Base-by-base conservation (phyloP, 1,284 basidiomycete genomes). In the Moesziomyces antarcticus region DNA sequence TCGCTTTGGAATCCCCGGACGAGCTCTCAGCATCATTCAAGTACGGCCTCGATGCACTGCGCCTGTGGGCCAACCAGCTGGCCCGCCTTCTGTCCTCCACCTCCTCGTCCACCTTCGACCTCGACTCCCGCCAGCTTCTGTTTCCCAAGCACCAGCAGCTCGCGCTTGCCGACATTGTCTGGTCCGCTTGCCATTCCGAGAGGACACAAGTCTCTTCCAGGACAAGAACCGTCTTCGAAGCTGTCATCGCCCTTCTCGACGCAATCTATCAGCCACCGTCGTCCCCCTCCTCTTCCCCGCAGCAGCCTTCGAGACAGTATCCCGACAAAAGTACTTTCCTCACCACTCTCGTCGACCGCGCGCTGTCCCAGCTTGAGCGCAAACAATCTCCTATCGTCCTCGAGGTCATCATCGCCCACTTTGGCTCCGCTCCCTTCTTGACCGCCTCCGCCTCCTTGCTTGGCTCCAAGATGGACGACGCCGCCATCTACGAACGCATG, bases 1-100 rank as follows among this genome's bases (percentile, higher is more conserved):
- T 71, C 22, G 51, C 62, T 0, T 30, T 66, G 20, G 51, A 66
- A n/a, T 55, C 64, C 0, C 46, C 60, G 13, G 51, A 64, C 53
- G 65, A 73, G 57, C 64, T 73, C n/a, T 58, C 59, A 1, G 27
- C 64, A 9, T 63, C 70, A 1, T 72, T 73, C 71, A 73, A 73
- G 45, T 65, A 62, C 25, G 66, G 71, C 35, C 66, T 73, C 42
- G 71, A 73, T 42, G 71, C 65, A 21, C 62, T 73, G 11, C 56
- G 66, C 42, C 61, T 73, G 10, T 73, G 66, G 66, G 66, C 62
- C 2, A 53, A 49, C 1, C 70, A 73, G 24, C 30, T 58, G 9
- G 45, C 61, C 14, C 25, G 13, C 20, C 47, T 54, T 30, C 59
- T 72, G 7, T 50, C 55, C 16, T 18, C 18, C 20, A 30, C 52